Conservation (phyloP, 345 rosid species). For the Theobroma cacao region DNA sequence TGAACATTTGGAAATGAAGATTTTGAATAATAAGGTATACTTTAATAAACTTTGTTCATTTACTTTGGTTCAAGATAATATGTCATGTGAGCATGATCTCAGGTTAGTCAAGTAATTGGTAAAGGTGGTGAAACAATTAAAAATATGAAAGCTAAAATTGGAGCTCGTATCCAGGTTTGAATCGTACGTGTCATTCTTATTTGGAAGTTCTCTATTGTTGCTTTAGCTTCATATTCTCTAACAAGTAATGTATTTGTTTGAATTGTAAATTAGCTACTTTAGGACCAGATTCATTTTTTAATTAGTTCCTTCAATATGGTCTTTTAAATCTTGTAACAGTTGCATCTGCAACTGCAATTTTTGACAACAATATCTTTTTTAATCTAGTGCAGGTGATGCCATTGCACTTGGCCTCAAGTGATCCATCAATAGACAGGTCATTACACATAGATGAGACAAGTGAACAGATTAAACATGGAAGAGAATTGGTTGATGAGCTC, state of each 20-base stretch:
- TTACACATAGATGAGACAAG: constrained; percentile 86
- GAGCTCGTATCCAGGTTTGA: constrained; percentile 97
- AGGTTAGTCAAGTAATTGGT: constrained; percentile 99
- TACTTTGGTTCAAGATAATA: constrained; percentile 18
- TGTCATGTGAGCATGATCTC: constrained; percentile 30
- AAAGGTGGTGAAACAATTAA: constrained; percentile 99
- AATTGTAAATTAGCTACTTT: not conserved
- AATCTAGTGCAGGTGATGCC: constrained; percentile 71
- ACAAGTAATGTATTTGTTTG: not conserved
- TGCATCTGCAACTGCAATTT: not conserved
- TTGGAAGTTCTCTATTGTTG: not conserved
- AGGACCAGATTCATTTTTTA: not conserved
- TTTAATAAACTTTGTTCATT: constrained; percentile 1
- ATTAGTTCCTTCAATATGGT: not conserved
- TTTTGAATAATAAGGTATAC: constrained; percentile 87
- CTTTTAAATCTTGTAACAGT: not conserved
- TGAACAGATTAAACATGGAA: constrained; percentile 91
- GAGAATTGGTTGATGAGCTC: constrained; percentile 85
- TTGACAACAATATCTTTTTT: not conserved
- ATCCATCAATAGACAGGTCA: constrained; percentile 71
- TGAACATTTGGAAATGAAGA: constrained; percentile 68
- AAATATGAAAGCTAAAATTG: constrained; percentile 87
- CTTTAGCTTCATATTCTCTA: not conserved
- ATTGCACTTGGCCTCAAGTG: constrained; percentile 94
- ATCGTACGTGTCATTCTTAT: not conserved